Percentiles rank a stretch among this genome's conserved stretches.
These are phyloP conservation scores for Cyberlindnera mycetangii DNA, from an alignment of 805 yeast genomes.

Conservation along the genomic window DNA sequence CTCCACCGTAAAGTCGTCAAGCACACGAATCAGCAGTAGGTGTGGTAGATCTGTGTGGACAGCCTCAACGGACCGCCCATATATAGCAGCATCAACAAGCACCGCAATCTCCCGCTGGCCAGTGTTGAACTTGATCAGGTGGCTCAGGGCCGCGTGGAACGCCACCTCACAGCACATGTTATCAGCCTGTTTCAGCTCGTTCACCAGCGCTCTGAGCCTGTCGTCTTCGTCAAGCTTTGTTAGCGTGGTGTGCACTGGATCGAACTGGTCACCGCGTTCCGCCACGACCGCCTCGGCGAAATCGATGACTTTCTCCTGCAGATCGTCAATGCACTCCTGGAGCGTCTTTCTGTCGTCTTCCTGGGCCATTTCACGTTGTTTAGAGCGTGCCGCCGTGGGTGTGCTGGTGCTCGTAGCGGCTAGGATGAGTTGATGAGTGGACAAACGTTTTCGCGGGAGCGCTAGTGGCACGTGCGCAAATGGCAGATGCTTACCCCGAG, in stretches of 20 bases:
- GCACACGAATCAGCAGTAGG: conserved; percentile 7
- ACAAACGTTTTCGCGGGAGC: neutral
- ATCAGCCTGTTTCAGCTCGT: neutral
- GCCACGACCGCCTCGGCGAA: neutral
- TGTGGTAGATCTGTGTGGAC: conserved; percentile 17
- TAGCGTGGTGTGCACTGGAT: neutral
- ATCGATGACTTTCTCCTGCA: conserved; percentile 7
- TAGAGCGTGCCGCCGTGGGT: neutral
- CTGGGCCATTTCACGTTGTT: neutral
- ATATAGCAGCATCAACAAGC: conserved; percentile 21
- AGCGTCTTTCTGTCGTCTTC: neutral
- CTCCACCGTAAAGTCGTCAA: conserved; percentile 12
- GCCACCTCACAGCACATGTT: neutral
- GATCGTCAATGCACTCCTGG: neutral
- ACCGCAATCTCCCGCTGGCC: conserved; percentile 15
- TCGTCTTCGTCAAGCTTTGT: neutral
- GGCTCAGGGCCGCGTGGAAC: neutral
- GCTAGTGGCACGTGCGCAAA: neutral
- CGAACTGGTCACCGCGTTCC: conserved; percentile 1
- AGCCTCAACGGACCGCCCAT: conserved; percentile 5
- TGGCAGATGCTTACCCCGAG: neutral
- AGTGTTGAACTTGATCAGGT: neutral
- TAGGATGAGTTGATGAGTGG: no score
- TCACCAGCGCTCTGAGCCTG: neutral
- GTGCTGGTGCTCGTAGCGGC: no score